Base-by-base conservation (phyloP, 1,284 basidiomycete species). In the Ustilago bromivora region DNA sequence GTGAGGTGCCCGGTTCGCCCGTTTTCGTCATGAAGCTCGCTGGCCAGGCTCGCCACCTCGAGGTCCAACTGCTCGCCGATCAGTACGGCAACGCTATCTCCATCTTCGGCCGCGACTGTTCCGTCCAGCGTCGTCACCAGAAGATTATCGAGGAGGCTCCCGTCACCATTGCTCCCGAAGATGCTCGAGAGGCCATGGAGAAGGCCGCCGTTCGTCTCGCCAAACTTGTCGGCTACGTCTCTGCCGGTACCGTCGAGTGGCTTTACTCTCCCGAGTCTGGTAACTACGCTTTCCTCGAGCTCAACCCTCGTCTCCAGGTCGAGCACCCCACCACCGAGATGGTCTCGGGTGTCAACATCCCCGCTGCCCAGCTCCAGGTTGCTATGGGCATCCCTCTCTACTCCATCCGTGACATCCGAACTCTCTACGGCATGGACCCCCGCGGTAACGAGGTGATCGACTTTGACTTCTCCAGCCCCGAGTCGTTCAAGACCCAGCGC, bases 11-110 rank as follows among this genome's bases (percentile, higher is more conserved):
- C 94, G 96, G 97, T 56, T 99, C 97, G 5, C 97, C 97, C 70
- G 96, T 99, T 83, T 99, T 99, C 88, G 94, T 99, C 88, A 99
- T 99, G 97, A 99, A 99, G 89, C 92, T 99, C 71, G 97, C 97
- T 40, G 95, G 96, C 31, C 92, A 94, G 81, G 97, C 97, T 43
- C 93, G 97, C 77, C 97, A 99, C 88, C 89, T 99, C 80, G 97
- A 99, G 88, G 97, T 99, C 32, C 97, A 99, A 88, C 91, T 99
- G 53, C 91, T 99, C 52, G 97, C 97, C 58, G 97, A 99, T 88
- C 97, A 99, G 88, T 99, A 99, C 87, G 97, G 97, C 71, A 98
- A 98, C 87, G 97, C 97, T 41, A 99, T 99, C 85, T 98, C 96
- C 61, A 90, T 99, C 64, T 99, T 99, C 84, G 97, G 97, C 82